phyloP scores from a whole-genome alignment of 2,329 filamentous ascomycete genomes.

The Aureobasidium vineae region DNA sequence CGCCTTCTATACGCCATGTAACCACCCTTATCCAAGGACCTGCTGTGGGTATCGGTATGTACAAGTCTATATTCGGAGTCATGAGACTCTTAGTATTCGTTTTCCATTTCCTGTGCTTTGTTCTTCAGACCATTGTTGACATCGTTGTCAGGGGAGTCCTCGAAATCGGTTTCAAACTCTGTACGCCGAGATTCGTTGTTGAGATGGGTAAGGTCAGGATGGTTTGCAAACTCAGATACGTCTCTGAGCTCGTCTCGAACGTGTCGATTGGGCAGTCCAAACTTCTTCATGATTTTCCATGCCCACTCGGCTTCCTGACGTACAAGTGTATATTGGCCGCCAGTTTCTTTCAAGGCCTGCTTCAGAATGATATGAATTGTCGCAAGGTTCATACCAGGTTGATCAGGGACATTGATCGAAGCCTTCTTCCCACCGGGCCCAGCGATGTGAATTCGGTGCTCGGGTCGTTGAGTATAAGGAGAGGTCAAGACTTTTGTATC shows the following conservation, averaged over 20 bases:
- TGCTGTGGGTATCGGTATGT: not conserved
- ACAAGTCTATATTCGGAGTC: not conserved
- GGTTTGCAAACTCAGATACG: not conserved
- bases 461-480: not conserved
- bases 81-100: not conserved
- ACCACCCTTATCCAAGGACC: not conserved
- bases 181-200: not conserved
- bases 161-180: not conserved
- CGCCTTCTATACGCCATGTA: not conserved
- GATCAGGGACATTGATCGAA: not conserved
- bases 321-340: not conserved
- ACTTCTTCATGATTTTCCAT: not conserved
- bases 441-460: not conserved
- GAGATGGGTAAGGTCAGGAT: not conserved
- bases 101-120: not conserved
- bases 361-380: slow-evolving; percentile 18
- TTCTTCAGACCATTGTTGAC: not conserved
- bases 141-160: not conserved
- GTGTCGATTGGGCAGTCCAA: slow-evolving; percentile 6
- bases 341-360: slow-evolving; percentile 1
- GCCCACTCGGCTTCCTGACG: slow-evolving; percentile 10
- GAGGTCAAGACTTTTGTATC: not conserved
- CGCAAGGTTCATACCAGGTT: not conserved
- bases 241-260: not conserved
- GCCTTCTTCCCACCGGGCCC: not conserved